These are phyloP conservation scores for Globisporangium uncinulatum DNA, from an alignment of 352 stramenopile genomes.

Conservation along the genomic window DNA sequence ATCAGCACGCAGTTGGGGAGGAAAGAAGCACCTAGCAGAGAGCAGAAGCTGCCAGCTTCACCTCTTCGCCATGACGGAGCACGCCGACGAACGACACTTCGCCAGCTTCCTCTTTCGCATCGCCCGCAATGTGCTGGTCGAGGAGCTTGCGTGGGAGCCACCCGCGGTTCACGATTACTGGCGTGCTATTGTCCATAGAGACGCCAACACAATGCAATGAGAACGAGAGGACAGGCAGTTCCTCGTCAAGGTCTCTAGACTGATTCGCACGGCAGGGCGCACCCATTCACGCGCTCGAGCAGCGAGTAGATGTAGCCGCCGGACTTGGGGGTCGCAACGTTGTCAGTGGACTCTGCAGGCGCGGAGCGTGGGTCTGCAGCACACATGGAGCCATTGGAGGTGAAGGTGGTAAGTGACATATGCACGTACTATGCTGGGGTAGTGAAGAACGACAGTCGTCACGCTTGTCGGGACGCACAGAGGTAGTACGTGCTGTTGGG, in stretches of 20 bases:
- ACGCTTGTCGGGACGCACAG: slow-evolving; percentile 26
- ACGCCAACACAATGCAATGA: not conserved
- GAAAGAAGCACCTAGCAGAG: not conserved
- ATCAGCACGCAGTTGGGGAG: not conserved
- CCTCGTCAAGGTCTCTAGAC: too few relatives aligned
- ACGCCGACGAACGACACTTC: slow-evolving; percentile 62
- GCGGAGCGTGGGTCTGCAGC: slow-evolving; percentile 70
- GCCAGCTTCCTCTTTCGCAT: slow-evolving; percentile 50
- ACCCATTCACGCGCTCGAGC: slow-evolving; percentile 65
- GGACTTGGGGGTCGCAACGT: slow-evolving; percentile 70
- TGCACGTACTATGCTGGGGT: too few relatives aligned
- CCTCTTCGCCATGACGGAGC: slow-evolving; percentile 74
- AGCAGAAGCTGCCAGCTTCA: slow-evolving; percentile 8
- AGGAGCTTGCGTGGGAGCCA: slow-evolving; percentile 77
- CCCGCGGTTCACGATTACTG: slow-evolving; percentile 81
- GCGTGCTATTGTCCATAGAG: slow-evolving; percentile 32
- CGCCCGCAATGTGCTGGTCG: slow-evolving; percentile 53
- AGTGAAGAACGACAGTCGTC: not conserved
- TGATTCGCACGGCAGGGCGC: not conserved
- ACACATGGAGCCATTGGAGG: not conserved
- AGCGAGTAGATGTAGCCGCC: slow-evolving; percentile 85
- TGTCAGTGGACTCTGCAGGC: slow-evolving; percentile 70
- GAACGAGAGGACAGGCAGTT: too few relatives aligned
- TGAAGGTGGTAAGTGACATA: too few relatives aligned
- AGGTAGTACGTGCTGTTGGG: slow-evolving; percentile 74